Conservation (phyloP, 345 rosid species). For the Eucalyptus regnans region DNA sequence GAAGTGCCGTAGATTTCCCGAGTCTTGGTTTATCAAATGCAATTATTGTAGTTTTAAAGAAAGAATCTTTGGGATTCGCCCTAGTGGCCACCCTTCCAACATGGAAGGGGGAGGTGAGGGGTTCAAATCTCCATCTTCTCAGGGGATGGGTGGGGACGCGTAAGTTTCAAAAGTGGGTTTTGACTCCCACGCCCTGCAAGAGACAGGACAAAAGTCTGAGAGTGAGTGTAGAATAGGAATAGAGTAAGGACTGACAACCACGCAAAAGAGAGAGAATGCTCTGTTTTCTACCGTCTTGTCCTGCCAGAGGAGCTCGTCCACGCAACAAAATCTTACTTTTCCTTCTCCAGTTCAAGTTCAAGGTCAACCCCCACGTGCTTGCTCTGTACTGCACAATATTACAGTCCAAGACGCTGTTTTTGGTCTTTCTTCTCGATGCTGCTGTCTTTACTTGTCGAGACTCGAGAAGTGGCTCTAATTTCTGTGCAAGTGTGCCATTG, state of each 20-base stretch:
- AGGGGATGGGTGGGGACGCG: too few relatives aligned
- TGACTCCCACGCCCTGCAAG: too few relatives aligned
- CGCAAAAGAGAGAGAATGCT: neutral
- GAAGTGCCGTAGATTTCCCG: too few relatives aligned
- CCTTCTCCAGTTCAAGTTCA: neutral
- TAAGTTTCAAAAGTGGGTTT: too few relatives aligned
- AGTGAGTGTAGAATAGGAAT: too few relatives aligned
- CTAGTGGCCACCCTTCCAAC: too few relatives aligned
- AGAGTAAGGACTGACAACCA: too few relatives aligned
- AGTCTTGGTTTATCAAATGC: neutral
- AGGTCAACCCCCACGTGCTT: neutral
- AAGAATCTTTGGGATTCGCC: too few relatives aligned
- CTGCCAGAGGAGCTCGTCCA: neutral
- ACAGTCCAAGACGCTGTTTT: neutral
- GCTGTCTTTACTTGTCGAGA: neutral
- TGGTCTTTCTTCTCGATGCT: neutral
- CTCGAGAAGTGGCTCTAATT: neutral
- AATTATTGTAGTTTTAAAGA: neutral
- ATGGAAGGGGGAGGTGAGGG: too few relatives aligned
- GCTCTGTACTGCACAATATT: neutral
- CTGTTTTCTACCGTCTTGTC: neutral
- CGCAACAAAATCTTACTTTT: neutral
- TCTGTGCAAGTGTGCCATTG: neutral
- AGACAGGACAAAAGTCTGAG: too few relatives aligned
- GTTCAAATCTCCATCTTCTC: too few relatives aligned